phyloP scores from a whole-genome alignment of 495 filamentous ascomycete genomes.

The Bryoglossum gracile region DNA sequence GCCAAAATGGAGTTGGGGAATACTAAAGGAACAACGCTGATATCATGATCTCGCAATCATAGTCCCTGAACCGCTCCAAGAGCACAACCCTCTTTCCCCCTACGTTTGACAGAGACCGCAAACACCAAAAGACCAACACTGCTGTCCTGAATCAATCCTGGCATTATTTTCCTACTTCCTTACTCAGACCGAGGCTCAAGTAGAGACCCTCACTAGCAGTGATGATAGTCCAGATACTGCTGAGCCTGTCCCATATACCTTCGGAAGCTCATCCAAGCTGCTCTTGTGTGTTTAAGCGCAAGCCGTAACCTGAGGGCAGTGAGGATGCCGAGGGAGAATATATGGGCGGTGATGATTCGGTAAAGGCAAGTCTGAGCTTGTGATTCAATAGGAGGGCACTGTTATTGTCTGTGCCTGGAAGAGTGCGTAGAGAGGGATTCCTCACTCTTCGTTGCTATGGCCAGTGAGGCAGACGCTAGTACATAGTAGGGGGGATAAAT shows the following conservation, averaged over 20 bases:
- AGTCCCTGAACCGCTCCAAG: not conserved
- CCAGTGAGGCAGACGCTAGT: too few species aligned
- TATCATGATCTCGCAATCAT: constrained; percentile 27
- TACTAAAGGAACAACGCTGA: constrained; percentile 57
- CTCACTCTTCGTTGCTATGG: too few species aligned
- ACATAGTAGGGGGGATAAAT: too few species aligned
- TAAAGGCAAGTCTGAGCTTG: constrained; percentile 28
- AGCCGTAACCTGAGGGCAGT: constrained; percentile 23
- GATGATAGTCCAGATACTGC: constrained; percentile 58
- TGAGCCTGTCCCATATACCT: constrained; percentile 34
- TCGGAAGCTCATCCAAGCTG: constrained; percentile 17
- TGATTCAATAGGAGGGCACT: not conserved
- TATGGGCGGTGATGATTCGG: constrained; percentile 21
- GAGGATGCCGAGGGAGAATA: constrained; percentile 17
- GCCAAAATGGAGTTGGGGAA: constrained; percentile 76
- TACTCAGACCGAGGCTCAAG: too few species aligned
- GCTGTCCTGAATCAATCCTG: too few species aligned
- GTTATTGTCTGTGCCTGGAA: not conserved
- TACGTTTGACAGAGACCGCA: too few species aligned
- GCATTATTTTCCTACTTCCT: too few species aligned
- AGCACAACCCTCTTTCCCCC: too few species aligned
- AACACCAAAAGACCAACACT: too few species aligned
- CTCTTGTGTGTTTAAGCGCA: constrained; percentile 23
- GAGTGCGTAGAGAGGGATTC: too few species aligned
- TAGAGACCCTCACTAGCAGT: too few species aligned